phyloP scores from a whole-genome alignment of 73 alveolate species.

The Paramecium biaurelia region DNA sequence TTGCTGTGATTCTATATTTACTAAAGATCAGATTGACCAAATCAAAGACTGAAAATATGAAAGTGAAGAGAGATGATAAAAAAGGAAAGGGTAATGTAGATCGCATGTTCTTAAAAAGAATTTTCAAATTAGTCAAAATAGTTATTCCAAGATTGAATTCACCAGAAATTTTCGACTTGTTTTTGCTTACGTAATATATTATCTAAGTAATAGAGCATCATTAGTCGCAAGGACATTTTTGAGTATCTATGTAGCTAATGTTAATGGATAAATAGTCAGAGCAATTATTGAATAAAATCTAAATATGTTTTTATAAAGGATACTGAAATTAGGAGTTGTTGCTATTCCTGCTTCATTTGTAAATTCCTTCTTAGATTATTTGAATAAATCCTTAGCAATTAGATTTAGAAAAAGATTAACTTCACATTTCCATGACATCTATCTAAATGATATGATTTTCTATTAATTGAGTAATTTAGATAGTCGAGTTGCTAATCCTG shows the following conservation, averaged over 20 bases:
- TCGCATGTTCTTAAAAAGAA: conserved; percentile 72
- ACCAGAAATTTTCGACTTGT: conserved; percentile 64
- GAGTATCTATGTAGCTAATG: conserved; percentile 85
- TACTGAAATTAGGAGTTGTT: conserved; percentile 72
- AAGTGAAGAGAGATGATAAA: conserved; percentile 55
- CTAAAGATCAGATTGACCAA: conserved; percentile 28
- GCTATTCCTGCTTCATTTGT: conserved; percentile 91
- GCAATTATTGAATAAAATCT: conserved; percentile 77
- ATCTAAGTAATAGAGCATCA: conserved; percentile 25
- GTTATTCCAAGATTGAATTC: conserved; percentile 79
- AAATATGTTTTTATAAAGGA: conserved; percentile 61
- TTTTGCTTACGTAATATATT: conserved; percentile 61
- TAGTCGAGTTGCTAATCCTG: conserved; percentile 85
- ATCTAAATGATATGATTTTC: conserved; percentile 82
- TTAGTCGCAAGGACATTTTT: conserved; percentile 86
- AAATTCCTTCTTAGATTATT: conserved; percentile 79
- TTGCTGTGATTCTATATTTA: not conserved
- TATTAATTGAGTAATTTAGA: conserved; percentile 85
- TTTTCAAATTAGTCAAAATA: conserved; percentile 67
- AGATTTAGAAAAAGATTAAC: conserved; percentile 83
- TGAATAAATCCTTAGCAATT: conserved; percentile 77
- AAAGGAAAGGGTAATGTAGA: conserved; percentile 82
- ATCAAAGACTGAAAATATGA: conserved; percentile 38
- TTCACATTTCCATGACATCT: conserved; percentile 72
- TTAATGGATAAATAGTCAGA: conserved; percentile 86